These are phyloP conservation scores for Pisolithus albus DNA, from an alignment of 768 basidiomycete genomes.

Conservation along the genomic window DNA sequence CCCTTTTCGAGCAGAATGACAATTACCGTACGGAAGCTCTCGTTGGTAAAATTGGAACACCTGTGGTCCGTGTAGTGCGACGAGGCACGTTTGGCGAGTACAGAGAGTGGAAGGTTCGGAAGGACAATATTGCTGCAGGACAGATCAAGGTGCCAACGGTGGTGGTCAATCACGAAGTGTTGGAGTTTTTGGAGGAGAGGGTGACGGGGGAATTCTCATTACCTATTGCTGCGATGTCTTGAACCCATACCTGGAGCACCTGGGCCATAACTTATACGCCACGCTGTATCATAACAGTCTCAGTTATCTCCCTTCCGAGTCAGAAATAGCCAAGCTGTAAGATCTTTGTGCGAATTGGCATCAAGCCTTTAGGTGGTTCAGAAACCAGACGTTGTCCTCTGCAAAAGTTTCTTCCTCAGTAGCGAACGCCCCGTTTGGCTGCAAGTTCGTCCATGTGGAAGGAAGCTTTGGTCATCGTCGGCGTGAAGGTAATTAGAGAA, in stretches of 20 bases:
- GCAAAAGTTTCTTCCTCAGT: too few relatives aligned
- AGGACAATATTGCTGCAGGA: conserved; percentile 10
- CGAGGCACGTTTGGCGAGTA: conserved; percentile 17
- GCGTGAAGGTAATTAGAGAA: background rate
- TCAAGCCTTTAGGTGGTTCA: too few relatives aligned
- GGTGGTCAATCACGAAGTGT: conserved; percentile 8
- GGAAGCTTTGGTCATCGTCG: too few relatives aligned
- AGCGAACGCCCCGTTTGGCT: too few relatives aligned
- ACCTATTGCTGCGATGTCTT: background rate
- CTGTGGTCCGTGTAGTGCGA: conserved; percentile 11
- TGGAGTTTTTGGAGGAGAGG: conserved; percentile 12
- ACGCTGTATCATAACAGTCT: too few relatives aligned
- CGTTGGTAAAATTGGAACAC: conserved; percentile 4
- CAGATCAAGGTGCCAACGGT: conserved; percentile 18
- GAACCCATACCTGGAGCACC: too few relatives aligned
- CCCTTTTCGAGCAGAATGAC: conserved; percentile 9
- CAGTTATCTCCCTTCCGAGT: too few relatives aligned
- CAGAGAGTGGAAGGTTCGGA: conserved; percentile 14
- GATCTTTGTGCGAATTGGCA: too few relatives aligned
- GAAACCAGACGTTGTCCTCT: too few relatives aligned
- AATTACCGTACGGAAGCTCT: conserved; percentile 12
- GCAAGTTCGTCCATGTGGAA: too few relatives aligned
- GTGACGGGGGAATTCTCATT: conserved; percentile 11
- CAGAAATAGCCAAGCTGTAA: too few relatives aligned
- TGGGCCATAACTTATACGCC: too few relatives aligned